These are phyloP conservation scores for Aurantiochytrium sp. DNA, from an alignment of 108 stramenopile genomes.

Conservation along the genomic window DNA sequence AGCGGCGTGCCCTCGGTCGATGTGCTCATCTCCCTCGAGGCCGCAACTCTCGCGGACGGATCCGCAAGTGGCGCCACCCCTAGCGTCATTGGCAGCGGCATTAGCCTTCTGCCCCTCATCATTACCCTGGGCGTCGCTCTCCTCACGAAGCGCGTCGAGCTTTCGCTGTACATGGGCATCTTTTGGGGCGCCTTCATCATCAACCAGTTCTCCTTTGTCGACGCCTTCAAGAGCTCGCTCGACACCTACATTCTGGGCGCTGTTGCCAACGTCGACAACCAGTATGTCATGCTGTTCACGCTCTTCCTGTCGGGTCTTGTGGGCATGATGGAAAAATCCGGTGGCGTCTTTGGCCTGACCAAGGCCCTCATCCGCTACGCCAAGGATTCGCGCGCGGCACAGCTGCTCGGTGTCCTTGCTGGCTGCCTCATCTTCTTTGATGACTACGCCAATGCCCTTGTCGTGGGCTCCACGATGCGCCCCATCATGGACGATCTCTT, in stretches of 20 bases:
- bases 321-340: constrained; percentile 50
- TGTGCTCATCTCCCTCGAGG: not conserved
- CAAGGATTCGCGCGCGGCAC: constrained; percentile 35
- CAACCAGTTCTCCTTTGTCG: constrained; percentile 26
- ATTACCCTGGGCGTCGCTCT: constrained; percentile 39
- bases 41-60: not conserved
- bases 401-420: constrained; percentile 29
- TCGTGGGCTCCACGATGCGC: constrained; percentile 52
- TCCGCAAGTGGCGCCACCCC: not conserved
- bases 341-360: constrained; percentile 48
- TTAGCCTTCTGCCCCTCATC: constrained; percentile 41
- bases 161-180: constrained; percentile 45
- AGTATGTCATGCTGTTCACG: constrained; percentile 45
- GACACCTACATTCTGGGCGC: constrained; percentile 17
- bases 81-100: constrained; percentile 25
- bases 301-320: constrained; percentile 52
- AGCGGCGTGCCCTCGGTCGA: not conserved
- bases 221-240: constrained; percentile 51
- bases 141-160: constrained; percentile 42
- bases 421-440: constrained; percentile 51
- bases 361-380: constrained; percentile 24
- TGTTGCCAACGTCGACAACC: constrained; percentile 18
- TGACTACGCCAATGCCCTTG: constrained; percentile 49
- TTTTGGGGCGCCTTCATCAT: constrained; percentile 52
- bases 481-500: constrained; percentile 39